Percentiles rank a stretch among this genome's conserved stretches.
Conservation (phyloP, 306 rosid genomes). For the Gynostemma pentaphyllum region DNA sequence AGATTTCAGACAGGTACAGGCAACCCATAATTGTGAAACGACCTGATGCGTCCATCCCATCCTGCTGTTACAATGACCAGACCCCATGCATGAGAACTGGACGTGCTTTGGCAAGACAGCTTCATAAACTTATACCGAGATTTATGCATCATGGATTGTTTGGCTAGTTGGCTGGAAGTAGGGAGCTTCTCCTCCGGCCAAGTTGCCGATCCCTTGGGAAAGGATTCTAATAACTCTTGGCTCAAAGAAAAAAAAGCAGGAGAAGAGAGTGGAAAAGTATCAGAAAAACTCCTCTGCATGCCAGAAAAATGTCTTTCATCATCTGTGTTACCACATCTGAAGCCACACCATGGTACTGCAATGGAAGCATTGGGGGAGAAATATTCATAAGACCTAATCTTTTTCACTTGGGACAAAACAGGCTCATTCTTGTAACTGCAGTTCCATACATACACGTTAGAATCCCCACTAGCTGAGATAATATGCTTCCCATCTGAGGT, state of each 20-base stretch:
- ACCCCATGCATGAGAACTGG: slow-evolving; percentile 80
- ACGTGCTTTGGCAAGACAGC: slow-evolving; percentile 61
- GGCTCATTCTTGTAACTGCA: slow-evolving; percentile 30
- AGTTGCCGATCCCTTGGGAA: slow-evolving; percentile 85
- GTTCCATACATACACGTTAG: slow-evolving; percentile 79
- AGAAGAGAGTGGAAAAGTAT: slow-evolving; percentile 23
- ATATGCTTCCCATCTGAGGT: slow-evolving; percentile 92
- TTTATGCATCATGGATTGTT: slow-evolving; percentile 34
- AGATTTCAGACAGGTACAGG: slow-evolving; percentile 47
- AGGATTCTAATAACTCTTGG: slow-evolving; percentile 60
- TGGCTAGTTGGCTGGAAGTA: slow-evolving; percentile 33
- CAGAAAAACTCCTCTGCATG: slow-evolving; percentile 25
- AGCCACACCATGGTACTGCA: slow-evolving; percentile 82
- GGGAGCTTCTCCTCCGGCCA: slow-evolving; percentile 99
- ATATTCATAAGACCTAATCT: slow-evolving; percentile 52
- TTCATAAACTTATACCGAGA: slow-evolving; percentile 72
- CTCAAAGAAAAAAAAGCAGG: slow-evolving; percentile 51
- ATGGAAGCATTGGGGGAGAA: slow-evolving; percentile 59
- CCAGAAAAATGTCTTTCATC: slow-evolving; percentile 24
- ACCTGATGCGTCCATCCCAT: slow-evolving; percentile 84
- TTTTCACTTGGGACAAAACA: slow-evolving; percentile 38
- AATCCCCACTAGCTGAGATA: slow-evolving; percentile 78
- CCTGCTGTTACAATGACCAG: slow-evolving; percentile 92
- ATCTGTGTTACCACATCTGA: slow-evolving; percentile 24
- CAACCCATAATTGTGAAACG: slow-evolving; percentile 78